A percentile compares a stretch with the other conserved stretches of the same genome.
phyloP scores from a whole-genome alignment of 1,284 basidiomycete species.

The Apiotrichum mycotoxinovorans region DNA sequence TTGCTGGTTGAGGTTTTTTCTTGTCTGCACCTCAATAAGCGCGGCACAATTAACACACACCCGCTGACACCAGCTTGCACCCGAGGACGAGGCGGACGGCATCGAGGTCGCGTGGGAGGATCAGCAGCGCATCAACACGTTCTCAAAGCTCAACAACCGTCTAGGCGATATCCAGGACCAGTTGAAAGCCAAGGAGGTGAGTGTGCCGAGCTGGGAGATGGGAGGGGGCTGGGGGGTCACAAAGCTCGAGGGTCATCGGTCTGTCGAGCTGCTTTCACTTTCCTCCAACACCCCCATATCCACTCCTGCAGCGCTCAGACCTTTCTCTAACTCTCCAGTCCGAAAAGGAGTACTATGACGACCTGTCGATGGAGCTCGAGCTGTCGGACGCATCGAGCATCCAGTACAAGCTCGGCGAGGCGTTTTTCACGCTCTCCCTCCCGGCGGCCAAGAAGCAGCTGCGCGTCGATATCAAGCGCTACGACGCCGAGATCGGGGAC shows the following conservation, averaged over 20 bases:
- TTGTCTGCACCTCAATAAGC: background rate
- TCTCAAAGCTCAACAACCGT: conserved; percentile 85
- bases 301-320: background rate
- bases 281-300: too few species aligned
- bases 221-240: too few species aligned
- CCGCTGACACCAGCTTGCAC: conserved; percentile 2
- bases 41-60: background rate
- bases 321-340: too few species aligned
- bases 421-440: conserved; percentile 76
- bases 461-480: conserved; percentile 61
- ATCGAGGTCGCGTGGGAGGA: conserved; percentile 94
- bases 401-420: conserved; percentile 86
- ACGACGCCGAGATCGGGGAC: conserved; percentile 61
- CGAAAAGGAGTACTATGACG: conserved; percentile 90
- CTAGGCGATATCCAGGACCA: conserved; percentile 68
- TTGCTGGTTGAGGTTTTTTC: background rate
- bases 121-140: conserved; percentile 86
- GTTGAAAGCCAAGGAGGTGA: conserved; percentile 67
- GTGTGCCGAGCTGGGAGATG: background rate
- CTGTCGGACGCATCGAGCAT: conserved; percentile 81
- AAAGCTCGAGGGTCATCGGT: too few species aligned
- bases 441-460: conserved; percentile 69
- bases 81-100: conserved; percentile 65
- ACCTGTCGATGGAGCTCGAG: conserved; percentile 77
- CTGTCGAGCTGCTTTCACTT: too few species aligned